A percentile compares a stretch with the other conserved stretches of the same genome.
Conservation (phyloP, 2,329 filamentous ascomycete genomes). For the Beauveria sp. region DNA sequence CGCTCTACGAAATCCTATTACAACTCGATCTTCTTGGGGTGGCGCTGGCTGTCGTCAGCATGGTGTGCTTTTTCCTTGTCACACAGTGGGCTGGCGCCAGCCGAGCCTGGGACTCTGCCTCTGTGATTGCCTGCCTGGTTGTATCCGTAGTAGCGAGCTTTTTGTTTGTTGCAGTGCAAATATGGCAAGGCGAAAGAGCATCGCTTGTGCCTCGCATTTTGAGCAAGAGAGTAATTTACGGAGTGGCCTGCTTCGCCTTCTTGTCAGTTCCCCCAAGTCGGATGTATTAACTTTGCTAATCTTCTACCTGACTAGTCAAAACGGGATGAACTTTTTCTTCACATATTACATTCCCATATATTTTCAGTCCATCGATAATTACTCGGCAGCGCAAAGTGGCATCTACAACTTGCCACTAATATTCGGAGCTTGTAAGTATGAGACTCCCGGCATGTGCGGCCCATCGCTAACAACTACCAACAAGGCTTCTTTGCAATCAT, state of each 20-base stretch:
- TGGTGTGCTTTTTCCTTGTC: conserved; percentile 31
- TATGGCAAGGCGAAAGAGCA: conserved; percentile 1
- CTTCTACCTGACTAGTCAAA: not conserved
- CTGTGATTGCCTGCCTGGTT: conserved; percentile 29
- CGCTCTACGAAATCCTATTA: conserved; percentile 28
- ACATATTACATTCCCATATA: conserved; percentile 30
- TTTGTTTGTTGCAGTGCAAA: conserved; percentile 18
- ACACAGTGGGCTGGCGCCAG: conserved; percentile 33
- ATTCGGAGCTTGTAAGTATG: not conserved
- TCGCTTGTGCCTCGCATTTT: conserved; percentile 1
- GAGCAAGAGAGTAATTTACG: not conserved
- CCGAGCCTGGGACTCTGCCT: conserved; percentile 27
- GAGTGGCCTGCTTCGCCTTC: not conserved
- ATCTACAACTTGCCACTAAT: conserved; percentile 32
- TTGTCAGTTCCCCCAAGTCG: not conserved
- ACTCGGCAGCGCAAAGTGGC: conserved; percentile 24
- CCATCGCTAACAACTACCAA: not conserved
- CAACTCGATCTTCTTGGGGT: conserved; percentile 22
- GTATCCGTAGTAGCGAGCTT: conserved; percentile 19
- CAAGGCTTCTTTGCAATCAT: conserved; percentile 2
- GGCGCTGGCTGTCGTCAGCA: conserved; percentile 29
- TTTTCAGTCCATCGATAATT: conserved; percentile 25
- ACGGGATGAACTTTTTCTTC: not conserved
- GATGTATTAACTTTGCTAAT: not conserved
- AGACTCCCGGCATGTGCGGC: not conserved